Conservation (phyloP, 179 eudicot genomes). For the Sideroxylon spinosum region DNA sequence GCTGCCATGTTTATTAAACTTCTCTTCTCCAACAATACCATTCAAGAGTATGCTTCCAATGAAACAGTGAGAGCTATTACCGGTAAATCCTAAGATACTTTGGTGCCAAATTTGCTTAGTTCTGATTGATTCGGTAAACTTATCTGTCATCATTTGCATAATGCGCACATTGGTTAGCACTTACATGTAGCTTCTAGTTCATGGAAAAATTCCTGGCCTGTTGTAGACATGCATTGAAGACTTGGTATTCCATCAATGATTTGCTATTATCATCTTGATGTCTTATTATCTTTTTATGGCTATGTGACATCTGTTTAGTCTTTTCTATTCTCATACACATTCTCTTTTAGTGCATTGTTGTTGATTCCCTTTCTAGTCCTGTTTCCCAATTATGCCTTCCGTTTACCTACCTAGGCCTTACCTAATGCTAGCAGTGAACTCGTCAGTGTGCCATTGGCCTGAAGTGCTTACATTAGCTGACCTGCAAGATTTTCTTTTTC, state of each 20-base stretch:
- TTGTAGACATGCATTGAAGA: not conserved
- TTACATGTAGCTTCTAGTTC: not conserved
- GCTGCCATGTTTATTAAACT: slow-evolving; percentile 89
- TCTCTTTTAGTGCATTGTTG: not conserved
- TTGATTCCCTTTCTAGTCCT: not conserved
- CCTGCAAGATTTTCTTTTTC: not conserved
- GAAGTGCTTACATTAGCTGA: not conserved
- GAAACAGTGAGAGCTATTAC: slow-evolving; percentile 97
- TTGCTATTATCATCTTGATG: not conserved
- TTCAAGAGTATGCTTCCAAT: slow-evolving; percentile 96
- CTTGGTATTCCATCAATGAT: not conserved
- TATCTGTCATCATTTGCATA: not conserved
- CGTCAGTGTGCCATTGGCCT: too few species aligned
- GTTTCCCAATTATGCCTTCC: not conserved
- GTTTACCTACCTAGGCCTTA: not conserved
- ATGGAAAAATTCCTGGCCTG: not conserved
- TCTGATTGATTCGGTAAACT: not conserved
- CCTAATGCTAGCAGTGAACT: not conserved
- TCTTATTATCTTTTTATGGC: not conserved
- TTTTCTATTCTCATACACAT: not conserved
- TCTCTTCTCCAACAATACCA: slow-evolving; percentile 87
- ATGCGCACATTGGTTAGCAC: not conserved
- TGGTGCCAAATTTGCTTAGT: not conserved
- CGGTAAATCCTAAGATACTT: slow-evolving; percentile 41
- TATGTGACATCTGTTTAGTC: not conserved